Conservation (phyloP, 164 flowering plant species). For the Paratinospora sagittata region DNA sequence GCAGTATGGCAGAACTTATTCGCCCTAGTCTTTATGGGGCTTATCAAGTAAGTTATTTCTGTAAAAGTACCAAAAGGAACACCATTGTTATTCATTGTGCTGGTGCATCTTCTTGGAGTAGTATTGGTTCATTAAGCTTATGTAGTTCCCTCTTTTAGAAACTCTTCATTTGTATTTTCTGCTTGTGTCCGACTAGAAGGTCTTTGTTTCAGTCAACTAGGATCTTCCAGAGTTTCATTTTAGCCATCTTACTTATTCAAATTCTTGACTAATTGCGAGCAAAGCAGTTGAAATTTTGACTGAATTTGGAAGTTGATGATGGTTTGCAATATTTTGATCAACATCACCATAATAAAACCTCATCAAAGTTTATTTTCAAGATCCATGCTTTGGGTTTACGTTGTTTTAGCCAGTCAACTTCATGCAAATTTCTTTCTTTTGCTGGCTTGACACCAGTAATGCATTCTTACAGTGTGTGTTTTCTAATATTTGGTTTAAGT, state of each 20-base stretch:
- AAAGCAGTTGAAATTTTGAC: too few relatives aligned
- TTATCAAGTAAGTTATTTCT: conserved; percentile 59
- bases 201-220: background rate
- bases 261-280: background rate
- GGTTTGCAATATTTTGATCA: too few relatives aligned
- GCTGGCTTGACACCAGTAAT: too few relatives aligned
- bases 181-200: background rate
- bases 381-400: too few relatives aligned
- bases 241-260: too few relatives aligned
- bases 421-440: too few relatives aligned
- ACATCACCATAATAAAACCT: too few relatives aligned
- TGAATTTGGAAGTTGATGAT: too few relatives aligned
- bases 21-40: conserved; percentile 99
- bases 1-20: conserved; percentile 98
- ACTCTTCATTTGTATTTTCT: background rate
- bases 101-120: too few relatives aligned
- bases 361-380: too few relatives aligned
- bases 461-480: background rate
- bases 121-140: background rate
- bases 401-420: too few relatives aligned
- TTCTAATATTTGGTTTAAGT: background rate
- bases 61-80: background rate
- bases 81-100: too few relatives aligned
- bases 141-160: background rate
- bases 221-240: background rate